Conservation (phyloP, 148 eudicot species). For the Arctostaphylos glauca region DNA sequence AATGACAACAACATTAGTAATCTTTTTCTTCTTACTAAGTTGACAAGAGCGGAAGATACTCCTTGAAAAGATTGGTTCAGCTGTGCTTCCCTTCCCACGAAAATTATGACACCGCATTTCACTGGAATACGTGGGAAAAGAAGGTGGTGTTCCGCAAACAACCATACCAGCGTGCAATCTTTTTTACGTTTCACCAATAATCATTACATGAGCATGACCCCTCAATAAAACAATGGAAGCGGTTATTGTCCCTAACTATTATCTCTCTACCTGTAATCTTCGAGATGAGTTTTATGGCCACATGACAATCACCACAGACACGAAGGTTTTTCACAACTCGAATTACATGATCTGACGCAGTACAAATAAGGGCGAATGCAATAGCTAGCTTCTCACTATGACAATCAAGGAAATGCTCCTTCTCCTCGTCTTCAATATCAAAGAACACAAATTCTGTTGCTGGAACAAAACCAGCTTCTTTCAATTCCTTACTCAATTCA, state of each 20-base stretch:
- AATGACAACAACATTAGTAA: background rate
- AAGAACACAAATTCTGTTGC: conserved; percentile 12
- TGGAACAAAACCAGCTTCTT: conserved; percentile 13
- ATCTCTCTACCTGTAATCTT: conserved; percentile 14
- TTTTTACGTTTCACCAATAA: conserved; percentile 8
- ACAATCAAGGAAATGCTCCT: conserved; percentile 17
- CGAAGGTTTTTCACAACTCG: conserved; percentile 16
- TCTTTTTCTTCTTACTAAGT: background rate
- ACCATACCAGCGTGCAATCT: background rate
- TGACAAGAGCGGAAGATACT: background rate
- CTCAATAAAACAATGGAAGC: background rate
- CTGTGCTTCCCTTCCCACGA: background rate
- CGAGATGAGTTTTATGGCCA: conserved; percentile 13
- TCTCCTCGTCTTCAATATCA: conserved; percentile 19
- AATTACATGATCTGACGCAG: conserved; percentile 7
- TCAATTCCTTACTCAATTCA: conserved; percentile 16
- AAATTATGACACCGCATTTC: background rate
- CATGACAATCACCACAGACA: conserved; percentile 17
- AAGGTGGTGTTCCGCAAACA: background rate
- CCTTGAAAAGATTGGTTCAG: background rate
- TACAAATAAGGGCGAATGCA: conserved; percentile 14
- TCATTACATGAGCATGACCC: conserved; percentile 17
- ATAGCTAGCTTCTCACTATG: conserved; percentile 17
- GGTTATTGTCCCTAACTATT: conserved; percentile 13
- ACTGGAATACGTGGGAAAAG: background rate